These are phyloP conservation scores for Acephala macrosclerotiorum DNA, from an alignment of 2,329 filamentous ascomycete species.

Conservation along the genomic window DNA sequence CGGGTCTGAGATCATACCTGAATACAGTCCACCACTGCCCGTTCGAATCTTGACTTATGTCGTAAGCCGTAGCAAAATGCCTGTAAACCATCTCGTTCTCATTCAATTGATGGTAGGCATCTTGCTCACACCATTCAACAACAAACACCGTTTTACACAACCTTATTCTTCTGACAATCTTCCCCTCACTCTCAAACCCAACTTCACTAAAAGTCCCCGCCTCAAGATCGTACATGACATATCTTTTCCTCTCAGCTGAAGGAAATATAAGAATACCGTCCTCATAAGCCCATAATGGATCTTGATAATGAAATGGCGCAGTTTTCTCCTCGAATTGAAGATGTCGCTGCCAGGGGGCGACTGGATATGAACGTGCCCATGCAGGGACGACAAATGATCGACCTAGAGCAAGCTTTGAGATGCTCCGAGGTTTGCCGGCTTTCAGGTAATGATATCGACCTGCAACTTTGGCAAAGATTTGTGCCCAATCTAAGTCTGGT, in stretches of 20 bases:
- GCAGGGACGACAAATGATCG: constrained; percentile 42
- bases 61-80: constrained; percentile 67
- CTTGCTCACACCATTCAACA: constrained; percentile 67
- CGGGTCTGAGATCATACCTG: constrained; percentile 48
- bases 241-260: constrained; percentile 41
- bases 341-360: constrained; percentile 54
- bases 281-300: constrained; percentile 62
- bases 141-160: constrained; percentile 62
- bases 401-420: constrained; percentile 54
- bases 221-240: constrained; percentile 59
- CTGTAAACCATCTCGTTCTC: constrained; percentile 58
- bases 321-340: constrained; percentile 51
- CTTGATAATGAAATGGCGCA: constrained; percentile 53
- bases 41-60: constrained; percentile 47
- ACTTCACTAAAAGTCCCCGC: constrained; percentile 52
- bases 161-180: constrained; percentile 61
- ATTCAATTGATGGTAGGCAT: constrained; percentile 59
- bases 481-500: constrained; percentile 46
- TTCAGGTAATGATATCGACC: constrained; percentile 62
- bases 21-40: constrained; percentile 53
- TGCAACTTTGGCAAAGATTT: constrained; percentile 57
- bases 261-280: constrained; percentile 62
- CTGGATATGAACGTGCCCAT: constrained; percentile 45
- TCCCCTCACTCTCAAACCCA: constrained; percentile 58
- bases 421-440: constrained; percentile 53